Evolutionary conservation across 2,329 filamentous ascomycete species (phyloP), one percentile per base, ranked within the genome.

Genomic region (Fusarium tjaetaba): DNA sequence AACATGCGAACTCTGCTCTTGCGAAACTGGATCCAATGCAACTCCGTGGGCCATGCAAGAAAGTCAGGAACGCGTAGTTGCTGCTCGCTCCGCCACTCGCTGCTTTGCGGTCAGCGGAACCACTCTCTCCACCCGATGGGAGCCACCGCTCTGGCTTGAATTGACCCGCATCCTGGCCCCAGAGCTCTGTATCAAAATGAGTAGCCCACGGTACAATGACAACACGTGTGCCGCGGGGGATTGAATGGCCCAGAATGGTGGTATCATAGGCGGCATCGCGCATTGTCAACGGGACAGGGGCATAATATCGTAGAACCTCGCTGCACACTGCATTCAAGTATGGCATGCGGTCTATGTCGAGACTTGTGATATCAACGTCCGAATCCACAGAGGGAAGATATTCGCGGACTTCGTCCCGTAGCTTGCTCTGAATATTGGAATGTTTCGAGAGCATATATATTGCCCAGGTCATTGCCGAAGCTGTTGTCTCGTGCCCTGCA

Each of bases 1-100:
- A 83, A 79, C 93, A 96, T 14, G 94, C 94, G 82, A 97, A 93
- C 85, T 98, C 96, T 2, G 92, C 90, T 79, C 90, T 92, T 0
- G 95, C 93, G 82, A 97, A 97, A 5, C 86, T 86, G 81, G 91
- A 88, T 0, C 95, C 95, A 75, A 97, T 97, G 79, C 95, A 97
- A 78, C 92, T 93, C 60, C 95, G 86, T 4, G 95, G 94, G 0
- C 95, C 95, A 80, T 97, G 94, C 66, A 97, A 81, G 82, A 97
- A 97, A 0, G 94, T 96, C 82, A 96, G 80, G 77, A 93, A 91
- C 2, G 91, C 89, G 80, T 92, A 97, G 81, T 96, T 96, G 74
- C 88, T 94, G 22, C 87, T 85, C 3, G 94, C 92, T 14, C 93
- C 93, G 11, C 94, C 94, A 46, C 88, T 90, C 62, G 91, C 91